These are phyloP conservation scores for Micractinium conductrix DNA, from an alignment of 139 green algal genomes.

Conservation along the genomic window DNA sequence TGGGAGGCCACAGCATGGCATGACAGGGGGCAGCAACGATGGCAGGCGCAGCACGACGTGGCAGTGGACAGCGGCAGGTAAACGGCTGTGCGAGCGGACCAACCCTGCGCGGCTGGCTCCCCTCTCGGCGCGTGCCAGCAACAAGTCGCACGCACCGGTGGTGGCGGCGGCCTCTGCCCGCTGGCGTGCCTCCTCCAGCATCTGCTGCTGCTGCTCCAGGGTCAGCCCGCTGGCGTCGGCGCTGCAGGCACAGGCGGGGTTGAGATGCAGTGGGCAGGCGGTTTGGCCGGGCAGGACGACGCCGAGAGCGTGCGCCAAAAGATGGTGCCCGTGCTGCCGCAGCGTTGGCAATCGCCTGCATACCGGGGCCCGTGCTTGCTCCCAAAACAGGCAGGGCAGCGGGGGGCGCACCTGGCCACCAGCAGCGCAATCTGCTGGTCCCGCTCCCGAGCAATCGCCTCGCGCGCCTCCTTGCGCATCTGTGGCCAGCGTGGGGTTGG, in stretches of 20 bases:
- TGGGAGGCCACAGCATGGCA: too few species aligned
- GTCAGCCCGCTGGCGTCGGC: slow-evolving; percentile 22
- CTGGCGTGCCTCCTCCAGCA: slow-evolving; percentile 43
- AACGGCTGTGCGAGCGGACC: too few species aligned
- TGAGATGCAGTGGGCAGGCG: too few species aligned
- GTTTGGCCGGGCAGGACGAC: too few species aligned
- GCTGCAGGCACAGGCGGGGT: slow-evolving; percentile 13
- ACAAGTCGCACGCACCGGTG: not conserved
- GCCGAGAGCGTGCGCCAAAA: too few species aligned
- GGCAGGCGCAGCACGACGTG: not conserved
- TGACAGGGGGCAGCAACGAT: not conserved
- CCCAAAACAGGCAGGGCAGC: too few species aligned
- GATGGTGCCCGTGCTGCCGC: too few species aligned
- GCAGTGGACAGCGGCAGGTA: not conserved
- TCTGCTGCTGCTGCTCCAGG: slow-evolving; percentile 51
- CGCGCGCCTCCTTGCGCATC: slow-evolving; percentile 44
- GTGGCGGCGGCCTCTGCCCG: slow-evolving; percentile 30
- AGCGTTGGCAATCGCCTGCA: too few species aligned
- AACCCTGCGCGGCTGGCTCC: too few species aligned
- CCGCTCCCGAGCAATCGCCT: slow-evolving; percentile 36
- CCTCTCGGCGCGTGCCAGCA: too few species aligned
- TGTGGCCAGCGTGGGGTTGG: not conserved
- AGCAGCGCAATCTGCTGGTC: slow-evolving; percentile 56
- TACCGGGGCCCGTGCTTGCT: too few species aligned
- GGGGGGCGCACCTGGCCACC: slow-evolving; percentile 36